Evolutionary conservation across 2,329 filamentous ascomycete genomes (phyloP).

Genomic region (Colletotrichum paranaense): DNA sequence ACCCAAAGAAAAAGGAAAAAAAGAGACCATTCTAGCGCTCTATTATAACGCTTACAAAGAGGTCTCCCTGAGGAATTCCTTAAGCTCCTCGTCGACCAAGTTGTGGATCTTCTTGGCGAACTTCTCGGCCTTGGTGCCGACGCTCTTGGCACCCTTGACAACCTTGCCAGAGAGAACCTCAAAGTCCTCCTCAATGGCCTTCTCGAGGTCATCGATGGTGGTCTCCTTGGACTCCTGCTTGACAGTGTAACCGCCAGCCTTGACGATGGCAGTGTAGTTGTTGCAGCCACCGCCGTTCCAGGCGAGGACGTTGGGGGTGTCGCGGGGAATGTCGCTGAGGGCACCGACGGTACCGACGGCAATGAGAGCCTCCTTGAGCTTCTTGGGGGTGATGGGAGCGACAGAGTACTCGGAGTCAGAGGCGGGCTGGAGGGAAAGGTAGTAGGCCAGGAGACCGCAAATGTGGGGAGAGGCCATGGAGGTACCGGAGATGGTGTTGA

Average conservation of each 20-base stretch:
- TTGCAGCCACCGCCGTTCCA: slow-evolving; percentile 97
- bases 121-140: slow-evolving; percentile 69
- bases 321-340: slow-evolving; percentile 83
- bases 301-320: slow-evolving; percentile 94
- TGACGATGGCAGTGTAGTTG: slow-evolving; percentile 89
- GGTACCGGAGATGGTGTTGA: slow-evolving; percentile 99
- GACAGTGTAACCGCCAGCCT: slow-evolving; percentile 76
- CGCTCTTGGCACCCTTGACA: slow-evolving; percentile 62
- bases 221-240: slow-evolving; percentile 57
- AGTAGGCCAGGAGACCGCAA: slow-evolving; percentile 95
- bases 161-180: slow-evolving; percentile 68
- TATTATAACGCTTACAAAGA: slow-evolving; percentile 43
- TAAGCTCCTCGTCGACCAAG: slow-evolving; percentile 70
- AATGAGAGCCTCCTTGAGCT: slow-evolving; percentile 92
- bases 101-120: slow-evolving; percentile 72
- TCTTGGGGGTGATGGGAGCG: slow-evolving; percentile 88
- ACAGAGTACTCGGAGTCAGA: slow-evolving; percentile 92
- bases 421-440: slow-evolving; percentile 93
- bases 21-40: slow-evolving; percentile 13
- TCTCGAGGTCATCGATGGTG: slow-evolving; percentile 69
- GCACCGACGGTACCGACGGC: slow-evolving; percentile 82
- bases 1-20: slow-evolving; percentile 40
- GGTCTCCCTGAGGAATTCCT: slow-evolving; percentile 68
- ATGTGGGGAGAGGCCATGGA: slow-evolving; percentile 99
- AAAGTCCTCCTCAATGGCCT: slow-evolving; percentile 71